Conservation (phyloP, 257 asterid species). For the Penstemon eatonii region DNA sequence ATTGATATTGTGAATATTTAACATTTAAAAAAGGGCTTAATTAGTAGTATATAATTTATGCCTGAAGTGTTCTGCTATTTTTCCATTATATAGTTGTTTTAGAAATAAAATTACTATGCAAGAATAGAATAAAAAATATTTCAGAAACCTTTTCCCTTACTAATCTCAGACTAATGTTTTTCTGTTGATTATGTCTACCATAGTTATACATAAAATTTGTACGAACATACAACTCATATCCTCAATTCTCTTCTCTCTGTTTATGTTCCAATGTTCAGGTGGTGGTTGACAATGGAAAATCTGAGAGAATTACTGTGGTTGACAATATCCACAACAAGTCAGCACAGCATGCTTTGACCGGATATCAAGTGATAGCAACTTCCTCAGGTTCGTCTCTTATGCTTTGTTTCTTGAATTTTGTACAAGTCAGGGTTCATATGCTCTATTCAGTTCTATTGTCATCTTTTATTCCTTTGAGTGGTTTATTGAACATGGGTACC, state of each 20-base stretch:
- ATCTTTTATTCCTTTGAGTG: slow-evolving; percentile 16
- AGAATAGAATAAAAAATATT: no score
- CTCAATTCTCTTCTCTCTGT: not conserved
- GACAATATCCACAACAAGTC: slow-evolving; percentile 45
- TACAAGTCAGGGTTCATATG: not conserved
- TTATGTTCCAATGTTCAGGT: slow-evolving; percentile 39
- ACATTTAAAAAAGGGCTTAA: no score
- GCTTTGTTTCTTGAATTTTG: slow-evolving; percentile 20
- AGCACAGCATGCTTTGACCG: slow-evolving; percentile 81
- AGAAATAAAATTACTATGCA: not conserved
- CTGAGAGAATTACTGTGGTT: slow-evolving; percentile 72
- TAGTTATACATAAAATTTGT: no score
- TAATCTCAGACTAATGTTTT: not conserved
- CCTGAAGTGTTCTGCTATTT: not conserved
- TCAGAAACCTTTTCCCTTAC: not conserved
- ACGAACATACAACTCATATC: not conserved
- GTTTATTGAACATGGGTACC: slow-evolving; percentile 8
- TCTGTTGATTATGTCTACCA: no score
- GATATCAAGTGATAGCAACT: slow-evolving; percentile 69
- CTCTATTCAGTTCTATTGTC: not conserved
- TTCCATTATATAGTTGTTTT: not conserved
- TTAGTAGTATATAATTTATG: no score
- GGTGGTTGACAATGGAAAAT: slow-evolving; percentile 75
- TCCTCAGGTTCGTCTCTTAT: slow-evolving; percentile 48
- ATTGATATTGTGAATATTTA: no score